These are phyloP conservation scores for Emergomyces africanus DNA, from an alignment of 2,329 filamentous ascomycete species.

Conservation along the genomic window DNA sequence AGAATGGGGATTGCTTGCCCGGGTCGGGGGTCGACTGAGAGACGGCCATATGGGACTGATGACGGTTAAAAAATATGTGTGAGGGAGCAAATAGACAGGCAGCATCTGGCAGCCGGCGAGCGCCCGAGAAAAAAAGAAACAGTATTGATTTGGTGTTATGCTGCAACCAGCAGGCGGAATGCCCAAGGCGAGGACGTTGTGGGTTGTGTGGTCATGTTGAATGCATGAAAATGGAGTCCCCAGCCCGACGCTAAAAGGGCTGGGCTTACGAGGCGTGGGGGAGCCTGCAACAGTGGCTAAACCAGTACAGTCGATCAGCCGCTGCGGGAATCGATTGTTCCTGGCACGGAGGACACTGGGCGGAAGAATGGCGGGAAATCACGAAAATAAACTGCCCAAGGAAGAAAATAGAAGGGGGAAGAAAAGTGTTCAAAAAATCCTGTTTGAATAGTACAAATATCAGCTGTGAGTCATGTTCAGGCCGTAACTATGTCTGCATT, in stretches of 20 bases:
- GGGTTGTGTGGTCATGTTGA: neutral
- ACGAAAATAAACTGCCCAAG: neutral
- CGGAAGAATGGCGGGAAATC: neutral
- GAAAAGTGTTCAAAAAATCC: neutral
- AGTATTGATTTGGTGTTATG: neutral
- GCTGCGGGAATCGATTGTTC: neutral
- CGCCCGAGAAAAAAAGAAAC: neutral
- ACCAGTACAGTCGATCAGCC: neutral
- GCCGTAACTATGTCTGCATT: neutral
- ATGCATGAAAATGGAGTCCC: neutral
- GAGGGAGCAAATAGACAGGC: neutral
- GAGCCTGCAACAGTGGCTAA: neutral
- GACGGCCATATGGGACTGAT: neutral
- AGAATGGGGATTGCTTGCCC: neutral
- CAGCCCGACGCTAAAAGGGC: neutral
- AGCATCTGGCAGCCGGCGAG: neutral
- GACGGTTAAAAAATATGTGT: neutral
- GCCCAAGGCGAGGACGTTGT: conserved; percentile 1
- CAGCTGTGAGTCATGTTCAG: neutral
- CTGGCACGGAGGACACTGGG: neutral
- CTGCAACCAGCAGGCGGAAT: neutral
- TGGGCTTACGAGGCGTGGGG: neutral
- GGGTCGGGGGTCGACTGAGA: neutral
- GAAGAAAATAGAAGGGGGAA: neutral
- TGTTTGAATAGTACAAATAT: neutral